Conservation (phyloP, 345 rosid species). For the Heritiera littoralis region DNA sequence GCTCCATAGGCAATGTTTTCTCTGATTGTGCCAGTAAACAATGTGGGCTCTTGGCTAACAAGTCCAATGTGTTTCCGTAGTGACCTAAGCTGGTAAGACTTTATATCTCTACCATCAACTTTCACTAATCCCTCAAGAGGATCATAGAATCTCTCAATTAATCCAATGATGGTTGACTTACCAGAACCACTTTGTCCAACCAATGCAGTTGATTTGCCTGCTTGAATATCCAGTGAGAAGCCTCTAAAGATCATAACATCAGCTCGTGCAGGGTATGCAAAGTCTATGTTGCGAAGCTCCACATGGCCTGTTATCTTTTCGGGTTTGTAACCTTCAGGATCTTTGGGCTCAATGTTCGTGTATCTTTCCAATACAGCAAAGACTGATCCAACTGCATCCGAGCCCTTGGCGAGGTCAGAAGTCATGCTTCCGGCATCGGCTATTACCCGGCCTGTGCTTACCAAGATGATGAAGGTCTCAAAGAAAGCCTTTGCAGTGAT, state of each 20-base stretch:
- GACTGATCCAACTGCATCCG: neutral
- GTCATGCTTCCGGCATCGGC: conserved; percentile 17
- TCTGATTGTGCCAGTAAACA: conserved; percentile 61
- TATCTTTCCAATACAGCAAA: conserved; percentile 15
- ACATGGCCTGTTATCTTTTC: conserved; percentile 46
- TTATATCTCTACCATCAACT: conserved; percentile 55
- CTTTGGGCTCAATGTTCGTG: conserved; percentile 45
- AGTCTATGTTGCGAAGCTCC: conserved; percentile 47
- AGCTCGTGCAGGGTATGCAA: conserved; percentile 64
- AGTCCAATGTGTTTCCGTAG: conserved; percentile 62
- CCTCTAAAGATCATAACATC: conserved; percentile 46
- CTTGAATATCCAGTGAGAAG: conserved; percentile 53
- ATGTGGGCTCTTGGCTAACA: conserved; percentile 75
- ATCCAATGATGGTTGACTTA: conserved; percentile 65
- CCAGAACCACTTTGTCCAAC: conserved; percentile 90
- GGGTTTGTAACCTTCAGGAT: conserved; percentile 45
- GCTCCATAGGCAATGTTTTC: conserved; percentile 65
- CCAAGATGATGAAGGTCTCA: conserved; percentile 4
- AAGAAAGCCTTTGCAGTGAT: conserved; percentile 11
- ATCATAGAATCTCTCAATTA: conserved; percentile 70
- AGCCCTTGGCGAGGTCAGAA: neutral
- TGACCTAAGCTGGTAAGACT: conserved; percentile 48
- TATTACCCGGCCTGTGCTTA: conserved; percentile 3
- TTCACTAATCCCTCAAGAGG: conserved; percentile 49
- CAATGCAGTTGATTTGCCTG: conserved; percentile 66